Evolutionary conservation across 2,329 filamentous ascomycete genomes (phyloP), one percentile per base, ranked within the genome.

Genomic region (Arachnomyces sp.): DNA sequence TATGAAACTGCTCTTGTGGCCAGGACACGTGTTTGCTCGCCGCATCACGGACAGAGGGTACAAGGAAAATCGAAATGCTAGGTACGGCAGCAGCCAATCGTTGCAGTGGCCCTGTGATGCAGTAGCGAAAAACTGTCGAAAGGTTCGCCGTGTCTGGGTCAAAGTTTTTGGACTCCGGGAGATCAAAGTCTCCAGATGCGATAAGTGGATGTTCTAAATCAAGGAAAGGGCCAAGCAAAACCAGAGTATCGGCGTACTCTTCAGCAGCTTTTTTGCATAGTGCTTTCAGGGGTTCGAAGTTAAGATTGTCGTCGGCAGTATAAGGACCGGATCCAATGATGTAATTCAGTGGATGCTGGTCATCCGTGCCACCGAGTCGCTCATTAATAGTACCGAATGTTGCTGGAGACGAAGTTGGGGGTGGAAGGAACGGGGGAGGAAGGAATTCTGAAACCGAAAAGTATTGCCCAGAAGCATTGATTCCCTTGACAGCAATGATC

Each of bases 181-280:
- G 72, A 54, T 90, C 78, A 57, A 90, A 82, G 64, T 90, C 84
- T 48, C 87, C 82, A 12, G 77, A 75, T 16, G 87, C 86, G 39
- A 98, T 77, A 17, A 93, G 71, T 0, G 92, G 90, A 59, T 98
- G 92, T 52, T 95, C 88, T 28, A 84, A 73, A 59, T 96, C 92
- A 49, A 98, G 73, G 59, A 98, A 95, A 0, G 92, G 92, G 0
- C 92, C 92, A 3, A 77, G 71, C 7, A 98, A 72, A 32, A 96
- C 74, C 18, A 98, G 66, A 3, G 78, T 77, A 59, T 98, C 92
- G 8, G 82, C 84, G 48, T 78, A 81, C 15, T 74, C 77, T 48
- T 86, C 79, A 12, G 79, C 80, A 7, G 89, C 88, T 52, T 82
- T 81, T 50, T 76, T 75, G 57, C 90, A 90, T 12, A 98, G 73